These are phyloP conservation scores for Sporormia fimetaria DNA, from an alignment of 495 filamentous ascomycete species.

Conservation along the genomic window DNA sequence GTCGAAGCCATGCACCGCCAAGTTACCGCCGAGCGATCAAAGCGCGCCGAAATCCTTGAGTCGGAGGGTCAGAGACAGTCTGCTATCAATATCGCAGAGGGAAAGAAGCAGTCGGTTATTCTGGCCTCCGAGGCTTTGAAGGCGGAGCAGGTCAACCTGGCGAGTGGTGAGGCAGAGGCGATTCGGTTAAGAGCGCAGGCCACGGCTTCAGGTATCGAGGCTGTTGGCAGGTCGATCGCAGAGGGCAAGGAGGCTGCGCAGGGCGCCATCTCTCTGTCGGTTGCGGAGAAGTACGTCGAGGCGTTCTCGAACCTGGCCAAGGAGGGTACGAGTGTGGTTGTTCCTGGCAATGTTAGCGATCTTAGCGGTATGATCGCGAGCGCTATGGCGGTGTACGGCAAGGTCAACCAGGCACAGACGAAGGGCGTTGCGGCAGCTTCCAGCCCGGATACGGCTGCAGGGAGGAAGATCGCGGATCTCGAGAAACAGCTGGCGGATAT, in stretches of 20 bases:
- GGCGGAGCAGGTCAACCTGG: conserved; percentile 83
- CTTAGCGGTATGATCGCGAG: conserved; percentile 95
- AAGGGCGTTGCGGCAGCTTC: conserved; percentile 45
- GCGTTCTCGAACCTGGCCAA: conserved; percentile 85
- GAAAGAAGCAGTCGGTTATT: conserved; percentile 89
- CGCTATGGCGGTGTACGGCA: conserved; percentile 90
- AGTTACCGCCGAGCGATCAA: conserved; percentile 90
- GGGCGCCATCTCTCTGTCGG: conserved; percentile 67
- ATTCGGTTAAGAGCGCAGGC: conserved; percentile 77
- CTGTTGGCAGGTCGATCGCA: conserved; percentile 62
- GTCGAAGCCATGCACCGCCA: conserved; percentile 97
- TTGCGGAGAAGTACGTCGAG: conserved; percentile 97
- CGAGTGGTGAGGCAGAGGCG: conserved; percentile 83
- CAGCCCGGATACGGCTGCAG: conserved; percentile 6
- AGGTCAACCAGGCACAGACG: conserved; percentile 76
- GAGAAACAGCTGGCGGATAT: conserved; percentile 15
- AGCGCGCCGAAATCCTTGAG: conserved; percentile 93
- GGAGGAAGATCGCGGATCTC: conserved; percentile 19
- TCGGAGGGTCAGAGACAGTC: conserved; percentile 90
- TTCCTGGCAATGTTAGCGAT: conserved; percentile 96
- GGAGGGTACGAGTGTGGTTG: conserved; percentile 86
- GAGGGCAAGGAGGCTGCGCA: conserved; percentile 63
- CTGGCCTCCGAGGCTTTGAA: conserved; percentile 87
- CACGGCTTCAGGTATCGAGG: conserved; percentile 78
- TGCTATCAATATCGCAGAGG: conserved; percentile 97